Evolutionary conservation across 2,329 filamentous ascomycete genomes (phyloP), one percentile per base, ranked within the genome.

Genomic region (Fusarium newnesense): DNA sequence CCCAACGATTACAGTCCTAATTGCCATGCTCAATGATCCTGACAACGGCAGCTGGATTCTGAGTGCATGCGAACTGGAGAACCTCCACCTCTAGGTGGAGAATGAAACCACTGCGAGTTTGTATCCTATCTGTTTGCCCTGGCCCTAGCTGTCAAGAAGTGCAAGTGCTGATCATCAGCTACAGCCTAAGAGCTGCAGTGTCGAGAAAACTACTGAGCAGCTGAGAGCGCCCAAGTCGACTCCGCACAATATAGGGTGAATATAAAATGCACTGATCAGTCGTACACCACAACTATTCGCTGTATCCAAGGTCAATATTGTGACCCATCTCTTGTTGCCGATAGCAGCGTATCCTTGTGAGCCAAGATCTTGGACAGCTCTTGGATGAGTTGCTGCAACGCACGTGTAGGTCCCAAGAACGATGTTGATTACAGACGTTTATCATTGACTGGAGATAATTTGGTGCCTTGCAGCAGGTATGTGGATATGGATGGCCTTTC

Each of bases 21-120:
- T 52, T 66, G 52, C 71, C 56, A 68, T 49, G 63, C 36, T 74
- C 52, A 37, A 69, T 39, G 30, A 69, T 69, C 67, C 67, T 56
- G 56, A 65, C 71, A 65, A 39, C 47, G 56, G 56, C 39, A 72
- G 24, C 62, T 74, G 63, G 42, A 21, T 52, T 60, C 37, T 50
- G 57, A 43, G 57, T 32, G 46, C 63, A 62, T 43, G 43, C 50
- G 60, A 44, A 43, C 56, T 42, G 54, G 49, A 64, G 32, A 60
- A 58, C 71, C 59, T 72, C 71, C 70, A 68, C 70, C 60, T 26
- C 40, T 21, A 32, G 50, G 71, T 72, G 71, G 71, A 74, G 70
- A 59, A 74, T 60, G 32, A 71, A 54, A 32, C 62, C 54, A 71
- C 34, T 67, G 62, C 43, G 49, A 53, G 30, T 58, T 53, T 49